Evolutionary conservation across 169 alveolate genomes (phyloP).

Genomic region (Cryptosporidium parvum): DNA sequence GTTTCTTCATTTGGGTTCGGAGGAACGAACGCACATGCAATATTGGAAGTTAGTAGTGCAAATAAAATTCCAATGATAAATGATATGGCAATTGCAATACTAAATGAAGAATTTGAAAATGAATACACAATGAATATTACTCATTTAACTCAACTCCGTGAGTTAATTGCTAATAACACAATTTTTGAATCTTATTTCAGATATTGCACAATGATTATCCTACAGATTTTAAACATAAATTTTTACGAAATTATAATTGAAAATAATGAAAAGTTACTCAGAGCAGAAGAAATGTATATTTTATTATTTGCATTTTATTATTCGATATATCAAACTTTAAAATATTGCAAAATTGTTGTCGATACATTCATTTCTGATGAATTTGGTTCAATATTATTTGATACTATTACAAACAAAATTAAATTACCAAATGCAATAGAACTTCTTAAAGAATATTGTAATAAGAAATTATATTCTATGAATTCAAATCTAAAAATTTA

Average conservation of each 20-base stretch:
- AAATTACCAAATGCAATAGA: neutral
- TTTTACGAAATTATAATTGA: neutral
- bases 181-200: slow-evolving; percentile 21
- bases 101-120: slow-evolving; percentile 1
- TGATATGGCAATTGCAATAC: slow-evolving; percentile 20
- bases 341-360: neutral
- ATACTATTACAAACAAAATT: slow-evolving; percentile 9
- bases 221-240: neutral
- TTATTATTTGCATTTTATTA: slow-evolving; percentile 42
- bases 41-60: slow-evolving; percentile 66
- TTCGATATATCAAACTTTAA: slow-evolving; percentile 16
- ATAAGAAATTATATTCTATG: neutral
- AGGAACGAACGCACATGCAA: slow-evolving; percentile 81
- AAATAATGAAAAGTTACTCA: neutral
- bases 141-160: neutral
- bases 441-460: slow-evolving; percentile 3
- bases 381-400: slow-evolving; percentile 28
- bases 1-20: slow-evolving; percentile 81
- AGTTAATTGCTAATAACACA: neutral
- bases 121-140: neutral
- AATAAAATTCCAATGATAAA: neutral
- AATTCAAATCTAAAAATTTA: slow-evolving; percentile 4
- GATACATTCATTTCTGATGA: slow-evolving; percentile 14
- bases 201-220: neutral
- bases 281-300: neutral